These are phyloP conservation scores for Austroboletus olivaceoglutinosus DNA, from an alignment of 1,284 basidiomycete genomes.

Conservation along the genomic window DNA sequence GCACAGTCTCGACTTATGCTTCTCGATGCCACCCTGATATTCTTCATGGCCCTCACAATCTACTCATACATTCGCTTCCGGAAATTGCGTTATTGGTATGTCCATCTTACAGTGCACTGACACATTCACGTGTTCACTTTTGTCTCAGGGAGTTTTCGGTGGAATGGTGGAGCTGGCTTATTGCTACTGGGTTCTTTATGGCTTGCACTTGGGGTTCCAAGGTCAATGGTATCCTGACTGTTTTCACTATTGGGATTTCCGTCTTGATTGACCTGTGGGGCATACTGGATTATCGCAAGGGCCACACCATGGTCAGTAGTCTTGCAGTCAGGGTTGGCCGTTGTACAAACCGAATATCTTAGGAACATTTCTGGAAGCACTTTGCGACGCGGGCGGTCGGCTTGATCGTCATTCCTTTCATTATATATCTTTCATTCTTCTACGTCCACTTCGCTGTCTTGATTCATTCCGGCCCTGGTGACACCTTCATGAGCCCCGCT, in stretches of 20 bases:
- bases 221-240: constrained; percentile 95
- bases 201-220: constrained; percentile 97
- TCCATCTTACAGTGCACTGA: constrained; percentile 7
- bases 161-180: constrained; percentile 95
- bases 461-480: constrained; percentile 89
- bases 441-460: constrained; percentile 94
- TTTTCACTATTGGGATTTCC: constrained; percentile 85
- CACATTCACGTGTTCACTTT: neutral
- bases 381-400: constrained; percentile 84
- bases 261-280: constrained; percentile 96
- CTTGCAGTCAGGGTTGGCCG: neutral
- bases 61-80: constrained; percentile 96
- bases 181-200: constrained; percentile 89
- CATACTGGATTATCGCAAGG: constrained; percentile 84
- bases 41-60: constrained; percentile 94
- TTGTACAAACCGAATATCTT: constrained; percentile 5
- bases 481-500: constrained; percentile 94
- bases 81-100: constrained; percentile 87
- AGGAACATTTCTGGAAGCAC: constrained; percentile 91
- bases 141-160: constrained; percentile 71
- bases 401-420: constrained; percentile 85
- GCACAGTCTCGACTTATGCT: constrained; percentile 95
- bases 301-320: constrained; percentile 73
- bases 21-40: constrained; percentile 90
- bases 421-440: constrained; percentile 95